Conservation (phyloP, 257 asterid genomes). For the Solanum virginianum region DNA sequence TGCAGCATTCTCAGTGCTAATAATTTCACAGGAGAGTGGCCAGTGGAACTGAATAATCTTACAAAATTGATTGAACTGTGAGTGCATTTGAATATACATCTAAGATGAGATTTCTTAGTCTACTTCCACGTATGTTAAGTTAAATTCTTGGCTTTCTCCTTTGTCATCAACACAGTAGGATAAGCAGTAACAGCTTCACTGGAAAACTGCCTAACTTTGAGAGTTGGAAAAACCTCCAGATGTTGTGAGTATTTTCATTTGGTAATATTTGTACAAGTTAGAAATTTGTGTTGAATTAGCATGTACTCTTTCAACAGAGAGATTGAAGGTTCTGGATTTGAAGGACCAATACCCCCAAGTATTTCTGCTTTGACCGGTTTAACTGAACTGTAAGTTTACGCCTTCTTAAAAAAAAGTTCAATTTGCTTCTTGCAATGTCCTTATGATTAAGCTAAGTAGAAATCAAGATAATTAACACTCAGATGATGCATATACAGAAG, state of each 20-base stretch:
- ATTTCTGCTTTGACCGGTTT: conserved; percentile 30
- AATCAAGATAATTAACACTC: not conserved
- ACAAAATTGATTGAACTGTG: conserved; percentile 34
- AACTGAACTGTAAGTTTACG: conserved; percentile 33
- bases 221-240: conserved; percentile 30
- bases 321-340: conserved; percentile 44
- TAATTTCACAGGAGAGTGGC: conserved; percentile 33
- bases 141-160: not conserved
- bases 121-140: not conserved
- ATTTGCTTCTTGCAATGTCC: not conserved
- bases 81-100: not conserved
- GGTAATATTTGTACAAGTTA: not conserved
- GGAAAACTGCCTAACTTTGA: conserved; percentile 37
- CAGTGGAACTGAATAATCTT: conserved; percentile 25
- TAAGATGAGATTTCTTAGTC: not conserved
- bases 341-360: conserved; percentile 54
- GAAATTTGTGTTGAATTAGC: not conserved
- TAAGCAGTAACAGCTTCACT: conserved; percentile 42
- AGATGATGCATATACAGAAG: conserved; percentile 25
- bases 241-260: conserved; percentile 25
- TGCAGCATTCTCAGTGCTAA: conserved; percentile 40
- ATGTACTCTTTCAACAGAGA: conserved; percentile 27
- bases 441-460: not conserved
- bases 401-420: not conserved
- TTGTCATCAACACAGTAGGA: conserved; percentile 22